These are phyloP conservation scores for Geotrichum candidum DNA, from an alignment of 1,139 yeast species.

Conservation along the genomic window DNA sequence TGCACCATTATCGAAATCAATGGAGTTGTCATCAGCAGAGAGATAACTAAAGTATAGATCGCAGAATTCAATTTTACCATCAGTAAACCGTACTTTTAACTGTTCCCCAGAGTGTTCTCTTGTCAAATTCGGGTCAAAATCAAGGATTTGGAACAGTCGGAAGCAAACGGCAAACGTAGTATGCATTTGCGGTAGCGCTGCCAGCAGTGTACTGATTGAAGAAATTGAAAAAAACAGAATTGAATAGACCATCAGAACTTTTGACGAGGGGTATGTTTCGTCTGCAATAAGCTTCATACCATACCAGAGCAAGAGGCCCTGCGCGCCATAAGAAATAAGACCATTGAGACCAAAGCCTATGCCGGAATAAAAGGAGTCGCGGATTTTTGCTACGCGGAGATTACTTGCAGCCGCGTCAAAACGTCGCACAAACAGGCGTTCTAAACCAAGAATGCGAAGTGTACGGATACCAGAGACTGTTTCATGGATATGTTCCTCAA, in stretches of 20 bases:
- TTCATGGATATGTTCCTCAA: constrained; percentile 56
- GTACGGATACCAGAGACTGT: constrained; percentile 57
- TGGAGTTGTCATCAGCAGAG: background rate
- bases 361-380: constrained; percentile 36
- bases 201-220: constrained; percentile 53
- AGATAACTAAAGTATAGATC: constrained; percentile 16
- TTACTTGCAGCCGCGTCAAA: constrained; percentile 28
- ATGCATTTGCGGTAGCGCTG: constrained; percentile 67
- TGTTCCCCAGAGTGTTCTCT: constrained; percentile 21
- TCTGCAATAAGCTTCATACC: constrained; percentile 64
- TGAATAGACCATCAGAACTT: constrained; percentile 63
- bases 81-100: constrained; percentile 6
- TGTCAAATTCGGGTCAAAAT: constrained; percentile 31
- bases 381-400: constrained; percentile 27
- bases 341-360: constrained; percentile 57
- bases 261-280: constrained; percentile 49
- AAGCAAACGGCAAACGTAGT: constrained; percentile 47
- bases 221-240: constrained; percentile 67
- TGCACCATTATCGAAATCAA: background rate
- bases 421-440: constrained; percentile 39
- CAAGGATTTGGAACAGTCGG: constrained; percentile 42
- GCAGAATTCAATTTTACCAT: constrained; percentile 12
- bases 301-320: constrained; percentile 65
- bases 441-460: constrained; percentile 51
- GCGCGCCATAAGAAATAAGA: constrained; percentile 52